Conservation (phyloP, 208 protist species). For the Leishmania mexicana region DNA sequence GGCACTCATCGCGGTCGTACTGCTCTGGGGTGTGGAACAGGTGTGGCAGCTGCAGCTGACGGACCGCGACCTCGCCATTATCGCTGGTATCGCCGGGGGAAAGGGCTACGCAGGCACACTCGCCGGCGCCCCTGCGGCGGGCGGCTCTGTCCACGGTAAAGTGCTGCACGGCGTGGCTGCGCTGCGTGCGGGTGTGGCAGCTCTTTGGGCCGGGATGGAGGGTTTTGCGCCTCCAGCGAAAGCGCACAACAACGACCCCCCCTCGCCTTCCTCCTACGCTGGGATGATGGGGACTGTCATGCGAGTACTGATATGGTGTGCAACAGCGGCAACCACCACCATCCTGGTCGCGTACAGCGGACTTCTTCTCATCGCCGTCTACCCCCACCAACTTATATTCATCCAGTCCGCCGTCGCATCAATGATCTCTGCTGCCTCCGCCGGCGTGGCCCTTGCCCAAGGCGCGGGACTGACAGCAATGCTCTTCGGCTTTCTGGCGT, state of each 20-base stretch:
- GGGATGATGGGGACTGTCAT: neutral
- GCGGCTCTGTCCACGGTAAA: neutral
- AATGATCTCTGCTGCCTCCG: constrained; percentile 27
- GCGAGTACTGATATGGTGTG: constrained; percentile 12
- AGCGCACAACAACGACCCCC: neutral
- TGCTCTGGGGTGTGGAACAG: constrained; percentile 46
- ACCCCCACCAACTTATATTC: constrained; percentile 34
- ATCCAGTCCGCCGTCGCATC: constrained; percentile 29
- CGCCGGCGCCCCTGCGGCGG: neutral
- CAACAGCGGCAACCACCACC: constrained; percentile 15
- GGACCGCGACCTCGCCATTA: constrained; percentile 29
- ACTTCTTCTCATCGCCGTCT: constrained; percentile 29
- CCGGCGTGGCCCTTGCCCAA: constrained; percentile 22
- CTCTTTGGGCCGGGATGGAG: constrained; percentile 17
- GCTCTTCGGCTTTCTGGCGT: constrained; percentile 33
- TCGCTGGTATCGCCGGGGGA: constrained; percentile 18
- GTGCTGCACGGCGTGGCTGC: constrained; percentile 8
- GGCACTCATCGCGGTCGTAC: constrained; percentile 27
- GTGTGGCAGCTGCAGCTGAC: constrained; percentile 45
- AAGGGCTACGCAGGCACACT: constrained; percentile 2
- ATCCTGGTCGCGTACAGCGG: constrained; percentile 23
- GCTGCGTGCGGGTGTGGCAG: constrained; percentile 23
- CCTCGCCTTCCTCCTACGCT: neutral
- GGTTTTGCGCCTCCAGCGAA: neutral
- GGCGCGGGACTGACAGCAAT: constrained; percentile 18